phyloP scores from a whole-genome alignment of 306 rosid species.

The Ammopiptanthus mongolicus region DNA sequence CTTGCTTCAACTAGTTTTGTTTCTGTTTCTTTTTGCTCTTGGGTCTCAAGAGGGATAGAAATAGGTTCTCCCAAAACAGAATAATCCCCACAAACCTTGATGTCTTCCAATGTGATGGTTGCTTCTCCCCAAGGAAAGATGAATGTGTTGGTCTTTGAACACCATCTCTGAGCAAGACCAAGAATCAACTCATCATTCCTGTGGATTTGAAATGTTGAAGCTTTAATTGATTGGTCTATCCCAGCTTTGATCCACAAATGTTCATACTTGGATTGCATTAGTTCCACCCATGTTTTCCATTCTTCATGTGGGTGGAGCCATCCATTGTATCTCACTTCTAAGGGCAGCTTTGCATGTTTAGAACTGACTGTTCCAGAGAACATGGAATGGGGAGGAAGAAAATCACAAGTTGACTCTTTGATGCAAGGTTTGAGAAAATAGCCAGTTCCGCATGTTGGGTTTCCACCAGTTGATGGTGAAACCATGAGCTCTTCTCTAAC shows the following conservation, averaged over 20 bases:
- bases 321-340: slow-evolving; percentile 2
- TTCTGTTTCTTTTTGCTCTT: slow-evolving; percentile 4
- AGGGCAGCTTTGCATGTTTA: not conserved
- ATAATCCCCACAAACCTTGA: slow-evolving; percentile 34
- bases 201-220: slow-evolving; percentile 29
- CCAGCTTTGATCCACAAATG: slow-evolving; percentile 35
- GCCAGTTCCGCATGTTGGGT: slow-evolving; percentile 14
- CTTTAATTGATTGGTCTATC: slow-evolving; percentile 42
- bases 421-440: slow-evolving; percentile 30
- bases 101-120: slow-evolving; percentile 50
- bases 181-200: slow-evolving; percentile 23
- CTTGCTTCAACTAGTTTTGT: not conserved
- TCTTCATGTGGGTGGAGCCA: slow-evolving; percentile 19
- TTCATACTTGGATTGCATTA: slow-evolving; percentile 13
- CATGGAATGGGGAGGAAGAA: not conserved
- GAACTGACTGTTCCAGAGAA: not conserved
- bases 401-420: not conserved
- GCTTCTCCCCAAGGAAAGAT: slow-evolving; percentile 58
- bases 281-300: slow-evolving; percentile 30
- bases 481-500: slow-evolving; percentile 30
- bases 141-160: slow-evolving; percentile 38
- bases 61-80: slow-evolving; percentile 35
- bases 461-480: slow-evolving; percentile 12
- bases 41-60: not conserved
- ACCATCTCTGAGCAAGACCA: slow-evolving; percentile 38